Conservation (phyloP, 768 basidiomycete genomes). For the Russula vinacea region DNA sequence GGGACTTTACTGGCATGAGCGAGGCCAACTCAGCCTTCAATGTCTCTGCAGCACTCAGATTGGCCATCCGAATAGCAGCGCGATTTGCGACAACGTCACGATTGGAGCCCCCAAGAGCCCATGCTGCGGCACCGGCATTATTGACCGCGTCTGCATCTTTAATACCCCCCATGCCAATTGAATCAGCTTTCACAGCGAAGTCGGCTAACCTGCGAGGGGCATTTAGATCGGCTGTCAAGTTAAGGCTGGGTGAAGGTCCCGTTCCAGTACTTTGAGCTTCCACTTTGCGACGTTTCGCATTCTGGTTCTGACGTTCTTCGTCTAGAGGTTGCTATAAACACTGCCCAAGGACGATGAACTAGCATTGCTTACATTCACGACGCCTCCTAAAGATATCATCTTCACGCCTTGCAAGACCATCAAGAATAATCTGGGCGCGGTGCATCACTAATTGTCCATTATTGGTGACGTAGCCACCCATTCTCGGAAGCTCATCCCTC, state of each 20-base stretch:
- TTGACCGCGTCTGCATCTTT: constrained; percentile 56
- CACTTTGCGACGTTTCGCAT: constrained; percentile 82
- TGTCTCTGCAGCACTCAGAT: constrained; percentile 92
- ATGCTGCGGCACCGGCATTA: constrained; percentile 58
- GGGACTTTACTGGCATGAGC: constrained; percentile 41
- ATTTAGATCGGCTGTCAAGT: constrained; percentile 47
- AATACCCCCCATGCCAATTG: constrained; percentile 68
- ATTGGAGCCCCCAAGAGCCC: constrained; percentile 82
- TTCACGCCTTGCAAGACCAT: constrained; percentile 90
- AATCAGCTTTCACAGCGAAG: constrained; percentile 74
- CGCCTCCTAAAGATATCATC: constrained; percentile 92
- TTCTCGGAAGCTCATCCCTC: constrained; percentile 87
- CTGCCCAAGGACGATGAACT: constrained; percentile 6
- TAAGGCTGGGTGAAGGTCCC: constrained; percentile 51
- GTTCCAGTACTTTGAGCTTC: constrained; percentile 43
- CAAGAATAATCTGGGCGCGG: constrained; percentile 90
- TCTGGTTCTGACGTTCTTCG: constrained; percentile 91
- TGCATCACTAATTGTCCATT: constrained; percentile 84
- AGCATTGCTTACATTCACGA: constrained; percentile 65
- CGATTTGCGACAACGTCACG: constrained; percentile 87
- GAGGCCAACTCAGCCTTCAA: constrained; percentile 86
- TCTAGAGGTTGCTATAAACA: constrained; percentile 46
- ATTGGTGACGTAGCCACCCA: constrained; percentile 97
- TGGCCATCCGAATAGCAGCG: constrained; percentile 88
- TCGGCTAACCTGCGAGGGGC: constrained; percentile 46